Evolutionary conservation across 73 alveolate species (phyloP).

Genomic region (Stentor coeruleus): DNA sequence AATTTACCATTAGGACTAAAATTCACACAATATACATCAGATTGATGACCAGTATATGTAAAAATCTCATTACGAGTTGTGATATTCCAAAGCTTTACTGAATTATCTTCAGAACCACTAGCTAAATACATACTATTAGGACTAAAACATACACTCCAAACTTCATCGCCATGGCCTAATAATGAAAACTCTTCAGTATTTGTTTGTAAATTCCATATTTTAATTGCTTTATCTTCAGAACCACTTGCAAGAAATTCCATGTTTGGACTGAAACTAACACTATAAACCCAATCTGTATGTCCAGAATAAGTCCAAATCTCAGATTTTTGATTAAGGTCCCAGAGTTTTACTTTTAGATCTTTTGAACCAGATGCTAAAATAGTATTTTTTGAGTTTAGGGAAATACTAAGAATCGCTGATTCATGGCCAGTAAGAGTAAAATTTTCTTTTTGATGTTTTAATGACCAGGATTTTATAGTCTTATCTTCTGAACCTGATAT

Average conservation of each 20-base stretch:
- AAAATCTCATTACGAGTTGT: conserved; percentile 89
- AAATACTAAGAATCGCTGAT: neutral
- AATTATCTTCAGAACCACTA: neutral
- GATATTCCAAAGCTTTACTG: neutral
- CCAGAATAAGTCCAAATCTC: neutral
- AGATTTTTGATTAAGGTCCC: neutral
- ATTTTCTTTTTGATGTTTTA: neutral
- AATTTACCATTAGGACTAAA: neutral
- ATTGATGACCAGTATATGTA: conserved; percentile 60
- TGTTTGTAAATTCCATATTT: neutral
- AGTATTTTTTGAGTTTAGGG: neutral
- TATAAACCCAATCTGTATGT: neutral
- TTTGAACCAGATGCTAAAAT: neutral
- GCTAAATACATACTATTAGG: neutral
- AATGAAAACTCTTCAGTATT: neutral
- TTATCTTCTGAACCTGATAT: conserved; percentile 23
- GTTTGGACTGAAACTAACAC: neutral
- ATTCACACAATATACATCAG: neutral
- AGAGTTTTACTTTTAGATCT: neutral
- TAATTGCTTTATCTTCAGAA: neutral
- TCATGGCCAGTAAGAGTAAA: neutral
- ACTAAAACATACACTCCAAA: neutral
- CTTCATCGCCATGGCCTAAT: neutral
- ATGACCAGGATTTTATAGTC: too few species aligned
- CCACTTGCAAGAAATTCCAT: neutral